phyloP scores from a whole-genome alignment of 495 filamentous ascomycete genomes.

The Zalerion maritima region DNA sequence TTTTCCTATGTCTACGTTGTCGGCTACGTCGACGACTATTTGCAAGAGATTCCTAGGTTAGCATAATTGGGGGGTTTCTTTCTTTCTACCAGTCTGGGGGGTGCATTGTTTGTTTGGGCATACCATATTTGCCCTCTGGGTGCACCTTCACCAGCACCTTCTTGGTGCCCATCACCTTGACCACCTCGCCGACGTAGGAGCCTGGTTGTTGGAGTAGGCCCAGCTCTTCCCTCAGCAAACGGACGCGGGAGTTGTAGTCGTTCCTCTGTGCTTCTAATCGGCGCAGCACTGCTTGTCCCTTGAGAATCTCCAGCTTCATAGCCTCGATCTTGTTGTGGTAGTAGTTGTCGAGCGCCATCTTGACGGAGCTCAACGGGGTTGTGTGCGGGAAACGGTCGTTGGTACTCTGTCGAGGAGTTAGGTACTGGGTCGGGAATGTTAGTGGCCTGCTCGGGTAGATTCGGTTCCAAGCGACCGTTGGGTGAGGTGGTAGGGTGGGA shows the following conservation, averaged over 20 bases:
- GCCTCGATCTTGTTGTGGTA: slow-evolving; percentile 99
- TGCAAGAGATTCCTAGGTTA: slow-evolving; percentile 4
- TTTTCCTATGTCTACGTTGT: slow-evolving; percentile 86
- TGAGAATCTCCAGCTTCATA: slow-evolving; percentile 99
- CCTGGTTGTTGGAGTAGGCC: slow-evolving; percentile 93
- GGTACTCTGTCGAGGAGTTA: too few relatives aligned
- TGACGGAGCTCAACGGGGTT: slow-evolving; percentile 24
- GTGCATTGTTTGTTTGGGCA: slow-evolving; percentile 10
- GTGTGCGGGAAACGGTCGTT: slow-evolving; percentile 3
- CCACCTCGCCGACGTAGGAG: slow-evolving; percentile 96
- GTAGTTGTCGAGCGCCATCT: slow-evolving; percentile 97
- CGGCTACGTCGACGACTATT: slow-evolving; percentile 89
- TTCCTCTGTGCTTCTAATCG: slow-evolving; percentile 96
- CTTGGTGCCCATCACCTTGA: slow-evolving; percentile 99
- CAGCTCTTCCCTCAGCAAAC: slow-evolving; percentile 87
- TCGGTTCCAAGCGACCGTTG: too few relatives aligned
- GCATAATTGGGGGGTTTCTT: not conserved
- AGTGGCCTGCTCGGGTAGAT: too few relatives aligned
- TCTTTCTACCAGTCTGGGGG: slow-evolving; percentile 1
- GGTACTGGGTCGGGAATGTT: too few relatives aligned
- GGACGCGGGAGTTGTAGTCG: slow-evolving; percentile 97
- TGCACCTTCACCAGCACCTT: slow-evolving; percentile 98
- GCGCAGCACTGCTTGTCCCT: slow-evolving; percentile 88
- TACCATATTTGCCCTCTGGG: slow-evolving; percentile 99
- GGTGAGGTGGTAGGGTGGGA: too few relatives aligned